These are phyloP conservation scores for Lachnellula occidentalis DNA, from an alignment of 2,329 filamentous ascomycete species.

Conservation along the genomic window DNA sequence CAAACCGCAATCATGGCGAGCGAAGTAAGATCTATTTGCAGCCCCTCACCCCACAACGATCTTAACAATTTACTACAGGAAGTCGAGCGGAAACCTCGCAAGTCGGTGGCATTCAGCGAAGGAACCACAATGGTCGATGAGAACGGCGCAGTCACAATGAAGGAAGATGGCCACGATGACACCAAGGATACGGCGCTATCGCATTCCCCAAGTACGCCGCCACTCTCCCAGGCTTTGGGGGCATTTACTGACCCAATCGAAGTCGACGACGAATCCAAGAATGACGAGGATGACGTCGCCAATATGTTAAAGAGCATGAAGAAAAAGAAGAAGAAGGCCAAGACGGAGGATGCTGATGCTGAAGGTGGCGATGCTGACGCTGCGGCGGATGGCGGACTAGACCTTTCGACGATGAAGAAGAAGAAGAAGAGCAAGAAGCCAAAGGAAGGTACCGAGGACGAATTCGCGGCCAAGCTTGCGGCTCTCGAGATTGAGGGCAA, in stretches of 20 bases:
- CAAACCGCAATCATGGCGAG: conserved; percentile 48
- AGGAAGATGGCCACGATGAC: conserved; percentile 64
- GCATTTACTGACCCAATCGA: conserved; percentile 46
- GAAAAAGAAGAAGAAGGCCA: conserved; percentile 86
- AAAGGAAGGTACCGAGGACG: conserved; percentile 30
- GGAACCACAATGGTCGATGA: conserved; percentile 81
- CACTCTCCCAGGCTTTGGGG: conserved; percentile 47
- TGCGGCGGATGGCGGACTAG: conserved; percentile 43
- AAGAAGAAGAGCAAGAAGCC: conserved; percentile 34
- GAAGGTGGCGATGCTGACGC: conserved; percentile 52
- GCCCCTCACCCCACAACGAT: conserved; percentile 19
- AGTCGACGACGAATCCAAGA: conserved; percentile 33
- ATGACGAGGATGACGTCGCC: conserved; percentile 53
- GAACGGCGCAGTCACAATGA: conserved; percentile 78
- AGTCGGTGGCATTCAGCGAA: conserved; percentile 91
- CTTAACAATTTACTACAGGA: conserved; percentile 23
- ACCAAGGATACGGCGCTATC: conserved; percentile 77
- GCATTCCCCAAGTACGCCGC: conserved; percentile 65
- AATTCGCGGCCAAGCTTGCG: conserved; percentile 31
- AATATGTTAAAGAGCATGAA: conserved; percentile 63
- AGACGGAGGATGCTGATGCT: conserved; percentile 56
- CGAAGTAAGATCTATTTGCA: conserved; percentile 27
- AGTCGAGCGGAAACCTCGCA: conserved; percentile 67
- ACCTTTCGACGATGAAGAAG: conserved; percentile 34
- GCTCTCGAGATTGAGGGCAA: conserved; percentile 30